A percentile compares a stretch with the other conserved stretches of the same genome.
Evolutionary conservation across 2,329 filamentous ascomycete genomes (phyloP).

Genomic region (Aspergillus ochraceoroseus): DNA sequence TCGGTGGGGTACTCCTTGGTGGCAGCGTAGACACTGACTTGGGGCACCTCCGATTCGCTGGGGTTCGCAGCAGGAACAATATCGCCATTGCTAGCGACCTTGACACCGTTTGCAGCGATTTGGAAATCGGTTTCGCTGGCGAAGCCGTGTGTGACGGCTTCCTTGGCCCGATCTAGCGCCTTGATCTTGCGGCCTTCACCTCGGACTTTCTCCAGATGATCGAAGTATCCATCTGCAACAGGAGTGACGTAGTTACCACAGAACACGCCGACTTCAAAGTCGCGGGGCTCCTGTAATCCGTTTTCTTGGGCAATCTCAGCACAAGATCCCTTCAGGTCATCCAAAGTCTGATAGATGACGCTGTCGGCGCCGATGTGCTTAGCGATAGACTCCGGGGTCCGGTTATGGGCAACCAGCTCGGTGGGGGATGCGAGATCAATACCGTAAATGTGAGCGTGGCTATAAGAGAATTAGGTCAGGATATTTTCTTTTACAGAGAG

Average conservation of each 20-base stretch:
- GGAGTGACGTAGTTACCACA: conserved; percentile 80
- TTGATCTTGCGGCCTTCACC: conserved; percentile 66
- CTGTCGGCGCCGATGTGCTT: conserved; percentile 67
- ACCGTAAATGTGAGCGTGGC: conserved; percentile 79
- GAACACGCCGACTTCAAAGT: conserved; percentile 91
- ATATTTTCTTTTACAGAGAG: too few species aligned
- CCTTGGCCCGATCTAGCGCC: conserved; percentile 59
- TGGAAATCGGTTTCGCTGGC: conserved; percentile 58
- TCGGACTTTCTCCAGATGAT: conserved; percentile 67
- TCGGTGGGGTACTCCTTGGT: conserved; percentile 23
- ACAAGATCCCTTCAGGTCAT: conserved; percentile 76
- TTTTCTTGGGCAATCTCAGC: conserved; percentile 58
- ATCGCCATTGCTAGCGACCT: conserved; percentile 53
- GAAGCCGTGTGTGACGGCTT: conserved; percentile 59
- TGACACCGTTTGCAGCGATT: conserved; percentile 59
- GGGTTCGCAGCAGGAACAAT: conserved; percentile 48
- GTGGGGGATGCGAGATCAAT: conserved; percentile 68
- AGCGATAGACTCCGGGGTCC: conserved; percentile 58
- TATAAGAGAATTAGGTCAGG: conserved; percentile 18
- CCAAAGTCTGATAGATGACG: conserved; percentile 71
- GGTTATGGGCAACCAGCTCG: conserved; percentile 67
- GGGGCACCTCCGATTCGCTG: conserved; percentile 23
- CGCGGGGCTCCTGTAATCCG: conserved; percentile 50
- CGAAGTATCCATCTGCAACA: conserved; percentile 74
- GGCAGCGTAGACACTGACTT: conserved; percentile 23